These are phyloP conservation scores for Xylariaceae sp. DNA, from an alignment of 2,329 filamentous ascomycete genomes.

Conservation along the genomic window DNA sequence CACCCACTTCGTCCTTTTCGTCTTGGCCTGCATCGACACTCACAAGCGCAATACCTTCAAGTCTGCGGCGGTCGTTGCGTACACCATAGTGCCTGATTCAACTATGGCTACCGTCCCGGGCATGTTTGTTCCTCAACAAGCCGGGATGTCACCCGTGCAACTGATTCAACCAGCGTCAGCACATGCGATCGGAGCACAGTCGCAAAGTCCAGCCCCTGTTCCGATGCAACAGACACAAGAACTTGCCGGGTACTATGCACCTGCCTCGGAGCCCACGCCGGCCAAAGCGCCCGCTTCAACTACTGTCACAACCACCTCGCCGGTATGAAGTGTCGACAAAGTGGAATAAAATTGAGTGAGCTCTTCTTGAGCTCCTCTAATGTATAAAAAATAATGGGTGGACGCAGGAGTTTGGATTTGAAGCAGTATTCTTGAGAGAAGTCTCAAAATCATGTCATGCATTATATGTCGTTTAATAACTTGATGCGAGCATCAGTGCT, in stretches of 20 bases:
- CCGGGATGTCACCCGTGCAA: slow-evolving; percentile 12
- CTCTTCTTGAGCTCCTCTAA: background rate
- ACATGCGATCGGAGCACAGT: slow-evolving; percentile 1
- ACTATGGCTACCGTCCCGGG: slow-evolving; percentile 5
- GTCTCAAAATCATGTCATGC: too few species aligned
- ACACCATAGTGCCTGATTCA: background rate
- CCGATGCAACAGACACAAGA: slow-evolving; percentile 25
- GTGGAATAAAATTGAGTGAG: background rate
- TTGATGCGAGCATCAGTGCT: too few species aligned
- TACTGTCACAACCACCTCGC: background rate
- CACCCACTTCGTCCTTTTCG: slow-evolving; percentile 78
- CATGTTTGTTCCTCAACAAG: slow-evolving; percentile 21
- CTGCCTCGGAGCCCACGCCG: slow-evolving; percentile 6
- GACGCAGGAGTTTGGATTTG: background rate
- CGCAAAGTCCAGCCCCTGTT: slow-evolving; percentile 2
- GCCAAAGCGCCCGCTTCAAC: background rate
- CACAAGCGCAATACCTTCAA: slow-evolving; percentile 27
- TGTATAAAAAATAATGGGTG: background rate
- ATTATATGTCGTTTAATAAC: too few species aligned
- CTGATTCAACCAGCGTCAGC: slow-evolving; percentile 20
- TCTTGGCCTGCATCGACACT: slow-evolving; percentile 31
- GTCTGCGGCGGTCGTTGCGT: slow-evolving; percentile 20
- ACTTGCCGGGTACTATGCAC: slow-evolving; percentile 27
- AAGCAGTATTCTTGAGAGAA: too few species aligned
- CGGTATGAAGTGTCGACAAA: background rate